Conservation (phyloP, 495 filamentous ascomycete genomes). For the Penicillium manginii region DNA sequence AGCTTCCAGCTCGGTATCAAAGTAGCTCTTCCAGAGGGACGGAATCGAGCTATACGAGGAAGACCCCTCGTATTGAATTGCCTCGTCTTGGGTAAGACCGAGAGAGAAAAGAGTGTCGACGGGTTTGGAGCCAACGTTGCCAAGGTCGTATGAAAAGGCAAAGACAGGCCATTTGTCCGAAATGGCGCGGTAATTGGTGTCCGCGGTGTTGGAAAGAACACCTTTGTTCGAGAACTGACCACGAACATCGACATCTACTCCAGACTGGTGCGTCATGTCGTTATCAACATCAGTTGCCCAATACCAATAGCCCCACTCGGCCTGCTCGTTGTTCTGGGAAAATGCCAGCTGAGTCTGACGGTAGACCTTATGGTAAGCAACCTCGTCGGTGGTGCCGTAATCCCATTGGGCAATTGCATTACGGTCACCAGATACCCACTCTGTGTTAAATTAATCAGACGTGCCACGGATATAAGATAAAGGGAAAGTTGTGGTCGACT, state of each 20-base stretch:
- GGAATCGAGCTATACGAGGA: constrained; percentile 38
- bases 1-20: constrained; percentile 50
- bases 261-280: constrained; percentile 53
- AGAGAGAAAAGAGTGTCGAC: constrained; percentile 54
- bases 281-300: constrained; percentile 51
- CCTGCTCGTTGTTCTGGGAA: constrained; percentile 55
- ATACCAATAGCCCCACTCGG: constrained; percentile 65
- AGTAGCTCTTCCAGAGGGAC: constrained; percentile 61
- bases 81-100: constrained; percentile 55
- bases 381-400: constrained; percentile 45
- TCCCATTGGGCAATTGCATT: constrained; percentile 56
- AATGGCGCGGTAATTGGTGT: constrained; percentile 58
- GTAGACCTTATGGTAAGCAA: constrained; percentile 60
- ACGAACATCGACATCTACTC: constrained; percentile 52
- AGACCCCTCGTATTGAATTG: constrained; percentile 56
- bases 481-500: constrained; percentile 14
- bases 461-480: neutral
- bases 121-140: constrained; percentile 40
- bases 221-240: constrained; percentile 49
- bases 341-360: constrained; percentile 56
- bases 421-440: constrained; percentile 62
- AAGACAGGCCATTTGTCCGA: constrained; percentile 58
- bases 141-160: constrained; percentile 56
- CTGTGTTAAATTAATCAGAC: constrained; percentile 36
- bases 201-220: constrained; percentile 46